Evolutionary conservation across 208 protist species (phyloP), one percentile per base, ranked within the genome.

Genomic region (Strigomonas galati): DNA sequence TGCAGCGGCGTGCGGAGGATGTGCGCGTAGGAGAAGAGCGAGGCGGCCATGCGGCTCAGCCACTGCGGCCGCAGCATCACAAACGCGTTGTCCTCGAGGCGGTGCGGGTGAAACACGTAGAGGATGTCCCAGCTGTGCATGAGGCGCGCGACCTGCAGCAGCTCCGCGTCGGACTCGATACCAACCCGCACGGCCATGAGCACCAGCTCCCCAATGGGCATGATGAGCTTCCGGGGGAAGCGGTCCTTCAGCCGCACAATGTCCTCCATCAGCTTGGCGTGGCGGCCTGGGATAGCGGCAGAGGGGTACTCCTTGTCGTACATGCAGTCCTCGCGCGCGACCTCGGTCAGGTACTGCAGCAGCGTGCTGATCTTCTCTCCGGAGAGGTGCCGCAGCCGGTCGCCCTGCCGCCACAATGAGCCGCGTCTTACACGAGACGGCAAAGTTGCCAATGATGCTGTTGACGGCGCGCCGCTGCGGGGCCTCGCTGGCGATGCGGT

Each of bases 101-200:
- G 76, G 60, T 82, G 55, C 26, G 62, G 73, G 59, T 92, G 82
- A 68, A 92, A 79, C 28, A 93, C 57, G 71, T 92, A 96, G 40
- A 96, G 78, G n/a, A 90, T 71, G 58, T 96, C 82, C 85, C 86
- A 94, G 63, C 72, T 84, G 68, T 96, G 87, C 78, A 96, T 82
- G 53, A 96, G 82, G 21, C 78, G 75, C 35, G 87, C 79, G 31
- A 79, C 75, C 71, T 92, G 82, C 59, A 91, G 66, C 67, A 94
- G 67, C 68, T 92, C 87, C 17, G 1, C 60, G 65, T 94, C 85
- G 3, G 83, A 86, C 58, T 88, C 82, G 27, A 96, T 78, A 43
- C 85, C 91, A 26, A 87, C 61, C 44, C 69, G 70, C 24, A 79
- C 78, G 15, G 87, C 83, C 69, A 85, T 81, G 66, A 89, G 77